Conservation (phyloP, 2,329 filamentous ascomycete species). For the Lecanicillium sp. region DNA sequence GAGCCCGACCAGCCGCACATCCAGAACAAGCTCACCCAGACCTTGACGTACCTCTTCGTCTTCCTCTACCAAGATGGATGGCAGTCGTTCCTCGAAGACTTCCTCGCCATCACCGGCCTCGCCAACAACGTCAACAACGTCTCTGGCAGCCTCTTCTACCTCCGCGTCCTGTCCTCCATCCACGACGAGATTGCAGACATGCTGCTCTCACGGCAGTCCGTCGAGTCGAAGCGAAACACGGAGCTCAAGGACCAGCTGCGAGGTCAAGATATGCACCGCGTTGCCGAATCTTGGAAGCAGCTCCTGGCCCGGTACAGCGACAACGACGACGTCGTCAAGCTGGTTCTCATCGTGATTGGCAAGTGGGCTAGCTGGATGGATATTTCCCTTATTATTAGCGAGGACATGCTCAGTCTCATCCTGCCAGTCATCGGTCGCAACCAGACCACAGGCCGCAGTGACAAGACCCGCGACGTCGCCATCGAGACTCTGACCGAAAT, state of each 20-base stretch:
- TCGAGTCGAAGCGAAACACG: conserved; percentile 78
- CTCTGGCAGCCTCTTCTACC: conserved; percentile 74
- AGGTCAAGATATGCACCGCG: conserved; percentile 78
- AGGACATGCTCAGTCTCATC: conserved; percentile 76
- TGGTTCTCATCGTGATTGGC: conserved; percentile 85
- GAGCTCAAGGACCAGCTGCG: conserved; percentile 88
- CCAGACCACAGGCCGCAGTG: conserved; percentile 55
- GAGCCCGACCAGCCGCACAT: conserved; percentile 67
- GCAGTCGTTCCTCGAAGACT: conserved; percentile 87
- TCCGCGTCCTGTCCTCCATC: conserved; percentile 80
- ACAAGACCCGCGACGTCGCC: conserved; percentile 81
- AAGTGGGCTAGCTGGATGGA: conserved; percentile 99
- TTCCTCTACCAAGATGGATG: conserved; percentile 80
- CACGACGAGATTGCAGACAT: conserved; percentile 98
- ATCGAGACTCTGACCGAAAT: conserved; percentile 95
- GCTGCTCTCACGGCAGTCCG: conserved; percentile 69
- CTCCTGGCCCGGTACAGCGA: conserved; percentile 73
- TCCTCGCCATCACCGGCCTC: conserved; percentile 66
- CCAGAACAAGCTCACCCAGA: conserved; percentile 97
- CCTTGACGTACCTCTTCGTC: conserved; percentile 88
- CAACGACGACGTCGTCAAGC: conserved; percentile 70
- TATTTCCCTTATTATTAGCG: conserved; percentile 86
- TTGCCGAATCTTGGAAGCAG: conserved; percentile 86
- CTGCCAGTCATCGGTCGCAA: conserved; percentile 81
- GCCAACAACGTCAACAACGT: conserved; percentile 63